These are phyloP conservation scores for Chenopodium berlandieri DNA, from an alignment of 148 eudicot species.

Conservation along the genomic window DNA sequence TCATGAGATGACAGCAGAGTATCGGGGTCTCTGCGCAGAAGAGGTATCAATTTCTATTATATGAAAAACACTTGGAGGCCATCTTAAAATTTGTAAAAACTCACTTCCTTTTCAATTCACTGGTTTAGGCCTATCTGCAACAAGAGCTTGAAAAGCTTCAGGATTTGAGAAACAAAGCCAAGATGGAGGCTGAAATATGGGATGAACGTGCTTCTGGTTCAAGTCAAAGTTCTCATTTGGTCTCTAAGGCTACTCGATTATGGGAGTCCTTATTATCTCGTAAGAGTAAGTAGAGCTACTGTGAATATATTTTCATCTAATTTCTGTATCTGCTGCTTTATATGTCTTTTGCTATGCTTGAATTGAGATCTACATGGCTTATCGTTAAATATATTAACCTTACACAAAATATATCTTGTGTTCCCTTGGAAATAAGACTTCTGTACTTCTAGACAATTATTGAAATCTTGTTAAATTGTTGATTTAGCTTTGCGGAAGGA, in stretches of 20 bases:
- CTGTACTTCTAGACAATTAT: neutral
- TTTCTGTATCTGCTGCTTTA: neutral
- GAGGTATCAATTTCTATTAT: conserved; percentile 48
- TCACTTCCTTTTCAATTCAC: conserved; percentile 9
- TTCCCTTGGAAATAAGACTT: neutral
- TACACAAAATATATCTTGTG: neutral
- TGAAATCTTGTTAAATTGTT: neutral
- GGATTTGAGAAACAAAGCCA: conserved; percentile 92
- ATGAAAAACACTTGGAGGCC: neutral
- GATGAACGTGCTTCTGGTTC: conserved; percentile 96
- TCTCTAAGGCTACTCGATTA: conserved; percentile 87
- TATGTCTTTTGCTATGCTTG: neutral
- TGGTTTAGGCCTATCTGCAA: conserved; percentile 85
- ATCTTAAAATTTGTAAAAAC: neutral
- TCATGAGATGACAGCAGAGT: conserved; percentile 99
- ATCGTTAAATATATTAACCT: neutral
- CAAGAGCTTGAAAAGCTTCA: conserved; percentile 97
- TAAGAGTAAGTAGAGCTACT: conserved; percentile 56
- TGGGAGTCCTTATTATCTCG: conserved; percentile 97
- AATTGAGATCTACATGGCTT: neutral
- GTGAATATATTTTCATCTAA: neutral
- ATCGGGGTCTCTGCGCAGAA: conserved; percentile 98
- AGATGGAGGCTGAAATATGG: conserved; percentile 92
- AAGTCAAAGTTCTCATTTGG: conserved; percentile 97
- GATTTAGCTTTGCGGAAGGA: neutral